These are phyloP conservation scores for Tuber borchii DNA, from an alignment of 495 filamentous ascomycete species.

Conservation along the genomic window DNA sequence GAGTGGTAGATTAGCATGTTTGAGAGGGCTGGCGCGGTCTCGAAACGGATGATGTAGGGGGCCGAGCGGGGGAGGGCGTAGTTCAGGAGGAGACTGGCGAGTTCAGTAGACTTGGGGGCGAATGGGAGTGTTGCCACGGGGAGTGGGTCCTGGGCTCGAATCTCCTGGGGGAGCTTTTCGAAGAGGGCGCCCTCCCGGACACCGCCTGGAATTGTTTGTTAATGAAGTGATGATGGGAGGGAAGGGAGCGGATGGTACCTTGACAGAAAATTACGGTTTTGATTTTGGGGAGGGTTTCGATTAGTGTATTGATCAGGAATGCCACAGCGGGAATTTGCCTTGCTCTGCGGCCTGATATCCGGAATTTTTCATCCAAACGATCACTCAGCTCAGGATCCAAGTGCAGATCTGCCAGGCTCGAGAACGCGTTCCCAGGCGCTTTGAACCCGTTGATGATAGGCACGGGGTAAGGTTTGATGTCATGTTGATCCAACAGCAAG, in stretches of 20 bases:
- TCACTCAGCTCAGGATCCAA: constrained; percentile 50
- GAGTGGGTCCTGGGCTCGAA: constrained; percentile 61
- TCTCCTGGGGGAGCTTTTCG: constrained; percentile 53
- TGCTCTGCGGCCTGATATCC: constrained; percentile 74
- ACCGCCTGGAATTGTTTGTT: constrained; percentile 44
- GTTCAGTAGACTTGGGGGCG: constrained; percentile 46
- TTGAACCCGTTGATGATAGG: constrained; percentile 77
- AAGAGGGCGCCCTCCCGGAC: constrained; percentile 78
- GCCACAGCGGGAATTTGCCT: constrained; percentile 78
- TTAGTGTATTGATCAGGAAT: constrained; percentile 65
- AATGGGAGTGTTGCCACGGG: constrained; percentile 53
- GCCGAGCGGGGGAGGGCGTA: constrained; percentile 45
- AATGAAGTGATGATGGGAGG: constrained; percentile 17
- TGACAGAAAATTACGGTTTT: constrained; percentile 72
- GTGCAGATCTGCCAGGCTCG: constrained; percentile 55
- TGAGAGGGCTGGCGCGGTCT: constrained; percentile 50
- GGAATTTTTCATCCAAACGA: constrained; percentile 57
- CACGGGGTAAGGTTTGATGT: constrained; percentile 70
- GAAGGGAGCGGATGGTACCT: constrained; percentile 37
- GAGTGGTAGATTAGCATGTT: constrained; percentile 52
- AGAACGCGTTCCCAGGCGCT: constrained; percentile 56
- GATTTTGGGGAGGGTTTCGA: constrained; percentile 62
- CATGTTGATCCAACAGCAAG: constrained; percentile 65
- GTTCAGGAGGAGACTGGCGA: constrained; percentile 47
- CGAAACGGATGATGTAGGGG: constrained; percentile 44